phyloP scores from a whole-genome alignment of 1,284 basidiomycete species.

The Papiliotrema fonsecae region DNA sequence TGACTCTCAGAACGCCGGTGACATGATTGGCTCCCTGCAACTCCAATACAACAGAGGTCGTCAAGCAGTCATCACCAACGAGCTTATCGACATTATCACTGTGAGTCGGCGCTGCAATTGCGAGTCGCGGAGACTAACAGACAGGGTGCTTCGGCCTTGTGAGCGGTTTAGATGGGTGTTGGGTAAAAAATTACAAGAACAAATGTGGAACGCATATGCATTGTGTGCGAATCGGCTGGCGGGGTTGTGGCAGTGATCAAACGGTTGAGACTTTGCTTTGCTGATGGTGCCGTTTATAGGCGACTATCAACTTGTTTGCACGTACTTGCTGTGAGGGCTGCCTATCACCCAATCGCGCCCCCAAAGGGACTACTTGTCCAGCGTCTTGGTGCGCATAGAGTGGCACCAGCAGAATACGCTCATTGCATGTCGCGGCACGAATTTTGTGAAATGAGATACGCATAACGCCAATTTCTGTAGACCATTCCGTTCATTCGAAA shows the following conservation, averaged over 20 bases:
- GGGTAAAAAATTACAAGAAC: neutral
- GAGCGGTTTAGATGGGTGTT: conserved; percentile 10
- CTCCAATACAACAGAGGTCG: conserved; percentile 99
- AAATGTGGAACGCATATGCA: neutral
- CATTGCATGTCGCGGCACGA: too few species aligned
- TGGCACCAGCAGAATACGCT: too few species aligned
- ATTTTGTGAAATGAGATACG: too few species aligned
- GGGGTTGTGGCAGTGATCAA: neutral
- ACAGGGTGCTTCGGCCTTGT: conserved; percentile 38
- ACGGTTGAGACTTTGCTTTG: too few species aligned
- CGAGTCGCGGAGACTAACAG: neutral
- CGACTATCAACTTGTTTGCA: too few species aligned
- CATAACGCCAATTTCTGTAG: too few species aligned
- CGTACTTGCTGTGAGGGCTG: too few species aligned
- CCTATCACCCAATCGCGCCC: too few species aligned
- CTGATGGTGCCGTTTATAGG: too few species aligned
- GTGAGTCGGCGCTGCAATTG: conserved; percentile 7
- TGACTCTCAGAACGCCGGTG: conserved; percentile 67
- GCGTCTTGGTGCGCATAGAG: too few species aligned
- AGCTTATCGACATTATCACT: conserved; percentile 47
- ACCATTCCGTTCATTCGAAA: too few species aligned
- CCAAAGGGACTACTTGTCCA: too few species aligned
- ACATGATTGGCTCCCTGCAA: conserved; percentile 80
- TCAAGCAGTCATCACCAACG: conserved; percentile 78
- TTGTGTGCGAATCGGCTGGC: neutral